These are phyloP conservation scores for Bombardia bombarda DNA, from an alignment of 495 filamentous ascomycete species.

Conservation along the genomic window DNA sequence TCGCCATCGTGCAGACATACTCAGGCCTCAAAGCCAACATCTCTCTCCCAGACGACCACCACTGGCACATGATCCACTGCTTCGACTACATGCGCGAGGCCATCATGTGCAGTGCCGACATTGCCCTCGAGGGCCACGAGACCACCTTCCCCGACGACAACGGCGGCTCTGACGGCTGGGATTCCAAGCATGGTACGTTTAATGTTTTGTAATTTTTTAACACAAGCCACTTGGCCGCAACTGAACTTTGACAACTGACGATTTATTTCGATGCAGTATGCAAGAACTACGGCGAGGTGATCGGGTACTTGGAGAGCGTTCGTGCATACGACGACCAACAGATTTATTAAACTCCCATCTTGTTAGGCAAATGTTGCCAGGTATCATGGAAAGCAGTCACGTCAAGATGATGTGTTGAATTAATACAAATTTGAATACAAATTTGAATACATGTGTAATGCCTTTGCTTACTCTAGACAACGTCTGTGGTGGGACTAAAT, in stretches of 20 bases:
- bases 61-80: conserved; percentile 45
- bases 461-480: too few relatives aligned
- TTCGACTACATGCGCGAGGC: conserved; percentile 41
- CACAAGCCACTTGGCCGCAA: neutral
- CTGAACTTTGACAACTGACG: neutral
- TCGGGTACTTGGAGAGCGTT: conserved; percentile 33
- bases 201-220: neutral
- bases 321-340: conserved; percentile 39
- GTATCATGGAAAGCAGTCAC: too few relatives aligned
- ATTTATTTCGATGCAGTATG: conserved; percentile 21
- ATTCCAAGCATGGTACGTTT: conserved; percentile 35
- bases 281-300: conserved; percentile 30
- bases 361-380: too few relatives aligned
- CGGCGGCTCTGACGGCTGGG: conserved; percentile 39
- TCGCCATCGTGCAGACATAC: conserved; percentile 38
- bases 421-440: too few relatives aligned
- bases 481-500: too few relatives aligned
- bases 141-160: conserved; percentile 40
- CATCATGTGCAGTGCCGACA: conserved; percentile 39
- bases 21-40: conserved; percentile 30
- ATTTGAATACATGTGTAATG: too few relatives aligned
- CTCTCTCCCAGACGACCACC: conserved; percentile 35
- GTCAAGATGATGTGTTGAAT: too few relatives aligned
- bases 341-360: too few relatives aligned
- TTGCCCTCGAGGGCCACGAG: conserved; percentile 34